Base-by-base conservation (phyloP, 352 stramenopile genomes). In the Globisporangium spiculum region DNA sequence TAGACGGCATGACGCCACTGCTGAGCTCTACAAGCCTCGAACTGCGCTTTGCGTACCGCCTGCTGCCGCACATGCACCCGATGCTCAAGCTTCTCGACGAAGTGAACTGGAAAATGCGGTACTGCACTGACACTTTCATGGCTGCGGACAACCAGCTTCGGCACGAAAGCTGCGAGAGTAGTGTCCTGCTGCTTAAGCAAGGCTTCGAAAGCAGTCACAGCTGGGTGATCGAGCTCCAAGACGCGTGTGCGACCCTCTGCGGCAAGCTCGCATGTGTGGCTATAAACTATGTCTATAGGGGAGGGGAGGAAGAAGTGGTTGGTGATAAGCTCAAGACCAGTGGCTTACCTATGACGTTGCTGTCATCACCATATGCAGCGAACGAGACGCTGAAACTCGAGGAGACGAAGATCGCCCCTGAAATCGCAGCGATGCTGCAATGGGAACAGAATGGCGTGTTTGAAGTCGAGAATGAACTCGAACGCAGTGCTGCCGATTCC, bases 21-120 rank as follows among this genome's bases (percentile, higher is more conserved):
- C 27, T 32, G 27, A 32, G 27, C 27, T 32, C 27, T 32, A 32
- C 27, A 32, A 32, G 27, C 3, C 27, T 32, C 27, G 70, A 65
- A 4, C 56, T 84, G 1, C n/a, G 57, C 24, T 58, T 84, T 2
- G 77, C 77, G 10, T 67, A 86, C n/a, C 68, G 60, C 2, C 24
- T 88, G 30, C 41, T 86, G 34, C 81, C 81, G 3, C 70, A 77
- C 26, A 46, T 86, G 0, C 57, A 76, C 27, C 65, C 69, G 18
- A 89, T 89, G 69, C 59, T 88, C 26, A 86, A 89, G 66, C 72
- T 88, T 55, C 60, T 89, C 10, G 81, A 88, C 60, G 81, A 89
- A 78, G 70, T 89, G 30, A 84, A 78, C 53, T 89, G 80, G 76
- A 88, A 88, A 59, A 79, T 81, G 69, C 71, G 77, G 22, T 26